Evolutionary conservation across 192 early-diverging fungal species (phyloP), one percentile per base, ranked within the genome.

Genomic region (Backusella morwellensis): DNA sequence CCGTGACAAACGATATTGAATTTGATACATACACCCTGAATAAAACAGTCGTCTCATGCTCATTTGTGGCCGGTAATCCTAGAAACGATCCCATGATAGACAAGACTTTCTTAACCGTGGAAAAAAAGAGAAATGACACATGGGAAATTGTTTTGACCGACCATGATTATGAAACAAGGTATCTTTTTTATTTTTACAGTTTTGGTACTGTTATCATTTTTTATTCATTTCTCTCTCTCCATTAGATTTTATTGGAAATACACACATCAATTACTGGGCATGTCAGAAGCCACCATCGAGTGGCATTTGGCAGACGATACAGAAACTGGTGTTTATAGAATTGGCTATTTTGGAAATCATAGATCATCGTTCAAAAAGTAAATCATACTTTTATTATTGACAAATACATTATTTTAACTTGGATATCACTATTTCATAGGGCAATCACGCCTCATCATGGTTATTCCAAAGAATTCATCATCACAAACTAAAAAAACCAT

Each of bases 61-160:
- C 29, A 11, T 82, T 82, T 77, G 78, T 82, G 23, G 73, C 78
- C 4, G 81, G 78, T n/a, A 79, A 82, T 68, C 81, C 81, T 1
- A 36, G 78, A 35, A 80, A 80, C 34, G 40, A 80, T 47, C 70
- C 52, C 59, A 75, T 75, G 70, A 35, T 72, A 8, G 70, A 75
- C 35, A 63, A 50, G 41, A 80, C 73, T 40, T 82, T 67, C 44
- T 36, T 82, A 41, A 79, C 78, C 14, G 78, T 82, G 23, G 78
- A 82, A 47, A 36, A 44, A 44, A 54, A 68, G 15, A 8, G 69
- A 8, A 38, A 41, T 17, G 41, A 23, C 17, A 44, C 75, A 6
- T 82, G 81, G 81, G 56, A 71, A 11, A 41, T 76, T 8, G 34
- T 82, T 19, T 67, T 59, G 19, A 80, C 73, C 3, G 81, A 82